Base-by-base conservation (phyloP, 345 rosid species). In the Populus pruinosa region DNA sequence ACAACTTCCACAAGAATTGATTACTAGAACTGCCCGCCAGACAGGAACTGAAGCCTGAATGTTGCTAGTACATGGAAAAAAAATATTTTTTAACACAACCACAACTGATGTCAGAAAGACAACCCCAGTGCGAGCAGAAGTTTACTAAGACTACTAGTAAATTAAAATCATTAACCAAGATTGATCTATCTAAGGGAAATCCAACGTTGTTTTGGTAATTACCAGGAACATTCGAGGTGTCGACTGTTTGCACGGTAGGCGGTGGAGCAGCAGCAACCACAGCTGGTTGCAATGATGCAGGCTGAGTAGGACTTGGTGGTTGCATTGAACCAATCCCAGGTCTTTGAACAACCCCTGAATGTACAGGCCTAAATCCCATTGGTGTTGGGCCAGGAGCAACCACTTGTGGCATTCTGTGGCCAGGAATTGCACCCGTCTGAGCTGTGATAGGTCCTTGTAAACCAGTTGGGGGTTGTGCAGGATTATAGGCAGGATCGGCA, bases 201-300 rank as follows among this genome's bases (percentile, higher is more conserved):
- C 49, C 5, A 20, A 4, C 36, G 69, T 56, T 59, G 63, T n/a
- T 59, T 36, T 38, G 23, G 25, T 6, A 65, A 33, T 55, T 82
- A 96, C 99, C 97, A 76, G 97, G 97, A 50, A 92, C 96, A 62
- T 84, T 94, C 78, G 93, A 88, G 67, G 93, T 92, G 84, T 96
- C 92, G 53, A 86, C 99, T 8, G 96, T 92, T 87, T 94, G 98
- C 69, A 92, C 90, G 14, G 99, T 96, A 64, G 98, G 90, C 74
- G 93, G 98, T 38, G 92, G 92, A 80, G 92, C 89, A 77, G 91
- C 85, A 79, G 97, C 92, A 21, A 88, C 50, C 39, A 79, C 89
- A 78, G 87, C 83, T 84, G 90, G 87, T 81, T 91, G 96, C 43
- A 61, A 77, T 55, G 89, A 38, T 77, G 89, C 82, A 67, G 89